Evolutionary conservation across 2,329 filamentous ascomycete genomes (phyloP).

Genomic region (Stagonosporopsis vannaccii): DNA sequence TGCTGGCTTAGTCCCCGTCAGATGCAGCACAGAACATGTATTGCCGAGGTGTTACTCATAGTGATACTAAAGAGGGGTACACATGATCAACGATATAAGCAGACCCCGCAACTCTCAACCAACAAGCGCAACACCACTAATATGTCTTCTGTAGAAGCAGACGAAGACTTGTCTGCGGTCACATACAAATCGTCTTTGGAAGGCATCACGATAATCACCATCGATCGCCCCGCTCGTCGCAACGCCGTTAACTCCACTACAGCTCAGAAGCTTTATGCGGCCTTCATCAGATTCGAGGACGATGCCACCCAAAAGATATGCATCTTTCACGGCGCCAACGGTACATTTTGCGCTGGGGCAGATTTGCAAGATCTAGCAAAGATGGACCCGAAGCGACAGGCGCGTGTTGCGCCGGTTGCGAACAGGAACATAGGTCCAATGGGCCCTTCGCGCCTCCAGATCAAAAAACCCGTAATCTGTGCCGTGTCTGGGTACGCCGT

Average conservation of each 20-base stretch:
- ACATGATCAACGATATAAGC: no score
- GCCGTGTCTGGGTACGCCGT: slow-evolving; percentile 63
- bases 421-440: slow-evolving; percentile 57
- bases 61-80: not conserved
- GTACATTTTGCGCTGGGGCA: slow-evolving; percentile 62
- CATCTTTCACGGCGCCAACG: slow-evolving; percentile 57
- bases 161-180: slow-evolving; percentile 23
- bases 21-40: slow-evolving; percentile 46
- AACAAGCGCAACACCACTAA: not conserved
- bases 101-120: not conserved
- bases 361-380: slow-evolving; percentile 58
- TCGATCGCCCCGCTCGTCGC: slow-evolving; percentile 59
- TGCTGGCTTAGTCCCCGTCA: no score
- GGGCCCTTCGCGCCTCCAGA: slow-evolving; percentile 59
- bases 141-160: not conserved
- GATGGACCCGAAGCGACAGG: slow-evolving; percentile 6
- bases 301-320: slow-evolving; percentile 61
- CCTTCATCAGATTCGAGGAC: slow-evolving; percentile 59
- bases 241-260: slow-evolving; percentile 63
- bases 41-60: slow-evolving; percentile 3
- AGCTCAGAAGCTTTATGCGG: slow-evolving; percentile 56
- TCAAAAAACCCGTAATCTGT: slow-evolving; percentile 61
- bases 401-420: slow-evolving; percentile 43
- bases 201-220: slow-evolving; percentile 64
- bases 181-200: slow-evolving; percentile 23